phyloP scores from a whole-genome alignment of 768 basidiomycete genomes.

The Hygrocybe coccinea region DNA sequence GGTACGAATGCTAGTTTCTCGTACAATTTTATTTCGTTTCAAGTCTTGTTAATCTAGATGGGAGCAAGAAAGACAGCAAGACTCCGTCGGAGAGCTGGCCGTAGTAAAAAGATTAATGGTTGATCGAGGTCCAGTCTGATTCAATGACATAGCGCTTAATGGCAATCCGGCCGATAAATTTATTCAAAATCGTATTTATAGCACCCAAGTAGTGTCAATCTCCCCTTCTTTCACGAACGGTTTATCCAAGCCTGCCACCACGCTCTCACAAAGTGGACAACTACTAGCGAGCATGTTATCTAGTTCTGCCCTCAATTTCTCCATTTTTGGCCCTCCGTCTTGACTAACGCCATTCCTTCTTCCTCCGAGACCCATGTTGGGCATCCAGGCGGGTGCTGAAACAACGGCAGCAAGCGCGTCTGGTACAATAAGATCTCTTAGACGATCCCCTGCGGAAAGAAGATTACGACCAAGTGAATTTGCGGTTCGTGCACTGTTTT shows the following conservation, averaged over 20 bases:
- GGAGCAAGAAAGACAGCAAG: conserved; percentile 74
- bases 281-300: conserved; percentile 85
- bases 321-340: conserved; percentile 55
- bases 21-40: not conserved
- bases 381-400: conserved; percentile 72
- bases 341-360: conserved; percentile 47
- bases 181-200: no score
- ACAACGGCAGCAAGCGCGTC: conserved; percentile 87
- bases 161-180: no score
- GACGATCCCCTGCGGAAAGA: conserved; percentile 80
- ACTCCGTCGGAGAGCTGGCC: conserved; percentile 64
- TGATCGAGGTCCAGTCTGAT: no score
- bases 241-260: conserved; percentile 79
- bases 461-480: conserved; percentile 73
- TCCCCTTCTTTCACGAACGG: conserved; percentile 81
- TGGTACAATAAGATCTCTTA: conserved; percentile 90
- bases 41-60: conserved; percentile 42
- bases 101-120: conserved; percentile 77
- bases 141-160: no score
- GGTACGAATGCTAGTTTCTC: conserved; percentile 32
- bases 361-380: conserved; percentile 51
- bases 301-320: conserved; percentile 75
- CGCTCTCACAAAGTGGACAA: conserved; percentile 92
- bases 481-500: conserved; percentile 60
- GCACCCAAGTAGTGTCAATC: conserved; percentile 69